Evolutionary conservation across 2,329 filamentous ascomycete genomes (phyloP), one percentile per base, ranked within the genome.

Genomic region (Ophiocordyceps australis): DNA sequence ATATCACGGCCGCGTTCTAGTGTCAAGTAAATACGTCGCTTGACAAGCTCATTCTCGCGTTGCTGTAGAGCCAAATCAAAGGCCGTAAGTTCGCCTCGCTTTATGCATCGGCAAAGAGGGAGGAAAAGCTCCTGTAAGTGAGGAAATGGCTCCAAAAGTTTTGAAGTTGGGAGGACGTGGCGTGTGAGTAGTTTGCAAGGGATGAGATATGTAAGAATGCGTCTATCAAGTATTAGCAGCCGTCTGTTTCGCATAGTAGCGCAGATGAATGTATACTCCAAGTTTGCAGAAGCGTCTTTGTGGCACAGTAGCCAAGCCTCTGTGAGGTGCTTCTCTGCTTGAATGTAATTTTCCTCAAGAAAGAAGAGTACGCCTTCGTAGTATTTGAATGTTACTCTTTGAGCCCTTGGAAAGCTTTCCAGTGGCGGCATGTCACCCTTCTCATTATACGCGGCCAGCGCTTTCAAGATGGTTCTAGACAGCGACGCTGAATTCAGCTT

Each of bases 361-460:
- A 98, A 98, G 30, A 74, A 67, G n/a, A 98, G 67, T 5, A 98
- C 80, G 9, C 89, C 89, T 36, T 85, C 71, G 45, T 94, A 95
- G 52, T 94, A 98, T 44, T 83, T 86, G 56, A 93, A 98, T 0
- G 86, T 94, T 21, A 94, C 85, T 34, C 82, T 72, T 42, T 98
- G 89, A 4, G 85, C 76, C 43, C 76, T 81, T 2, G 89, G 86
- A 40, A 93, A 98, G 10, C 66, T 59, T 11, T 75, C 64, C 17
- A 94, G 59, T 1, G 67, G 57, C 1, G 89, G 89, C 56, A 98
- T 76, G 40, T 98, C 86, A 23, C 69, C 65, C 32, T 60, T 55
- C 22, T 74, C 61, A 29, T 60, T 53, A 28, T 78, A 75, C 9
- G 83, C 85, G 24, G 74, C 65, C 24, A 98, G 62, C 0, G 82